phyloP scores from a whole-genome alignment of 331 rosid species.

The Telfairia occidentalis region DNA sequence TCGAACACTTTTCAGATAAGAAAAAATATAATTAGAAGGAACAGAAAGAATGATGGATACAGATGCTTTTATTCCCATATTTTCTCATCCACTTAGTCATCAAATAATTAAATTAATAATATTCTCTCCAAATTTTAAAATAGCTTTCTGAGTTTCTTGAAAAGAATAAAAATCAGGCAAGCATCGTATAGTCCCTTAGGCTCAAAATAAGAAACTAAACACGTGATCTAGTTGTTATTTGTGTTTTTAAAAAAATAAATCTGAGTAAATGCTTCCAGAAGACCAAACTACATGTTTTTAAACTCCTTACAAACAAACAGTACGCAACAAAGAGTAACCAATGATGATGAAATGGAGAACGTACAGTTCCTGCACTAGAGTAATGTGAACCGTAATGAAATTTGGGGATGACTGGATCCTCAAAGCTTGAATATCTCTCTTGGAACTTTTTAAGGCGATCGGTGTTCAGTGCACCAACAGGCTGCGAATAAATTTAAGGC shows the following conservation, averaged over 20 bases:
- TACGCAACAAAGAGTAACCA: not conserved
- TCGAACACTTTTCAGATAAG: not conserved
- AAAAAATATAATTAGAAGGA: not conserved
- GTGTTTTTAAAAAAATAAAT: not conserved
- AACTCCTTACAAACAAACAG: not conserved
- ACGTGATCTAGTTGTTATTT: not conserved
- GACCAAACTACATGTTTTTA: not conserved
- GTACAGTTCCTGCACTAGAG: slow-evolving; percentile 97
- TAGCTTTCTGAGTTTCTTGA: not conserved
- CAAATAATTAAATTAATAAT: not conserved
- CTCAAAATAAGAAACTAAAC: not conserved
- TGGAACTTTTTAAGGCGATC: slow-evolving; percentile 73
- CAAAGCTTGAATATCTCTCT: slow-evolving; percentile 86
- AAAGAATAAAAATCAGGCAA: not conserved
- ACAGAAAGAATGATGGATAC: too few relatives aligned
- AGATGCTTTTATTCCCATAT: not conserved
- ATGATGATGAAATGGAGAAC: slow-evolving; percentile 23
- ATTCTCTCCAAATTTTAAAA: not conserved
- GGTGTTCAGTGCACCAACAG: slow-evolving; percentile 78
- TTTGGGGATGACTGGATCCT: slow-evolving; percentile 90
- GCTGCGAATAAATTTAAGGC: slow-evolving; percentile 38
- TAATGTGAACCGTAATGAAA: slow-evolving; percentile 98
- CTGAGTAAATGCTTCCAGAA: not conserved
- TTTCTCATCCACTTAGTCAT: not conserved
- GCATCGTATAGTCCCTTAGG: not conserved